Conservation (phyloP, 192 early-diverging fungal species). For the Rhizoclosmatium sp. region DNA sequence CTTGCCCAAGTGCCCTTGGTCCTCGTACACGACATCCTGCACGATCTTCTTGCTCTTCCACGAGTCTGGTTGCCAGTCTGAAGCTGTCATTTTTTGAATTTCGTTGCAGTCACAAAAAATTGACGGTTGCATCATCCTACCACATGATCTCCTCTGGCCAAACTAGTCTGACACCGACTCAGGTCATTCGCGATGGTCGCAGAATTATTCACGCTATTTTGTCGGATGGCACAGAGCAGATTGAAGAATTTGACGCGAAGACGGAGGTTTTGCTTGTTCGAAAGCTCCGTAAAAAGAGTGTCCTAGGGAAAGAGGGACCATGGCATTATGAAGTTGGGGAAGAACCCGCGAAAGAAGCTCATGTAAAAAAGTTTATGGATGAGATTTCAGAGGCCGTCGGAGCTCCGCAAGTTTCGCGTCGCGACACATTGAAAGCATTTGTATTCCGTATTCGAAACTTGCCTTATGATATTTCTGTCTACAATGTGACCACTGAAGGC, state of each 20-base stretch:
- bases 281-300: constrained; percentile 12
- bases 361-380: not conserved
- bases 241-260: constrained; percentile 39
- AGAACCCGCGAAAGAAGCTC: not conserved
- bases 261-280: constrained; percentile 24
- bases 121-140: not conserved
- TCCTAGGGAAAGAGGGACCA: constrained; percentile 16
- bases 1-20: constrained; percentile 69
- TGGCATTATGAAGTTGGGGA: constrained; percentile 41
- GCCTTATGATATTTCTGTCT: constrained; percentile 24
- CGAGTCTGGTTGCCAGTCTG: constrained; percentile 49
- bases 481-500: constrained; percentile 28
- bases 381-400: constrained; percentile 14
- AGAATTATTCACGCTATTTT: constrained; percentile 18
- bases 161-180: not conserved
- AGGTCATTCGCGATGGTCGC: not conserved
- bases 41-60: constrained; percentile 55
- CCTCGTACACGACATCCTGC: constrained; percentile 90
- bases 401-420: constrained; percentile 17
- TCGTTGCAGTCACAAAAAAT: constrained; percentile 1
- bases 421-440: constrained; percentile 36
- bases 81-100: not conserved
- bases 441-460: constrained; percentile 44
- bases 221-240: constrained; percentile 20
- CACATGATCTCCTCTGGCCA: not conserved